phyloP scores from a whole-genome alignment of 148 eudicot genomes.

The Vaccinium darrowii region DNA sequence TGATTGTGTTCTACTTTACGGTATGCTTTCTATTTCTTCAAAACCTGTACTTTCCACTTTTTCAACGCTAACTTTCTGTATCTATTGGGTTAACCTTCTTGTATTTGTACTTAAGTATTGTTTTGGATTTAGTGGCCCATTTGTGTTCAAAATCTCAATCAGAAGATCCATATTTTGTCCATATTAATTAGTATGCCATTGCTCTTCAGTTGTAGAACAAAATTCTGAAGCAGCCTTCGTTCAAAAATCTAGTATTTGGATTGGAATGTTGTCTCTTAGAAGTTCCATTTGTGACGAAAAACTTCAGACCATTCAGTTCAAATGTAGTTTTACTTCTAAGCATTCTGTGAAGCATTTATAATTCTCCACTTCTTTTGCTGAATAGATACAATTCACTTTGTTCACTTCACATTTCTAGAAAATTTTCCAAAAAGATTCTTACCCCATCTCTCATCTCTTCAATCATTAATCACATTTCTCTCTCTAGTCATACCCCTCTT shows the following conservation, averaged over 20 bases:
- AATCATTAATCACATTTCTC: no score
- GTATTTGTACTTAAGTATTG: neutral
- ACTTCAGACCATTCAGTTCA: neutral
- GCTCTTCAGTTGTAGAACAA: neutral
- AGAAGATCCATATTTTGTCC: neutral
- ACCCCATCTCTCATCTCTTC: no score
- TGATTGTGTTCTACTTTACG: slow-evolving; percentile 68
- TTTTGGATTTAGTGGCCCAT: neutral
- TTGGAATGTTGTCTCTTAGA: neutral
- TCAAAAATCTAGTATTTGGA: neutral
- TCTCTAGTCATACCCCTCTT: no score
- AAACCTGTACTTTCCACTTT: neutral
- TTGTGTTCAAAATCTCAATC: neutral
- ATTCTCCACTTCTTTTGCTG: neutral
- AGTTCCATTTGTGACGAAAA: neutral
- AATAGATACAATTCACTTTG: neutral
- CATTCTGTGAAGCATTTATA: neutral
- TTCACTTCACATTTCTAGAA: no score
- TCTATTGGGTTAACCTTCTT: neutral
- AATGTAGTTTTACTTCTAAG: neutral
- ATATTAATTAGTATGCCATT: neutral
- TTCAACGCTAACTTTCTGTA: neutral
- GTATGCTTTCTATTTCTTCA: slow-evolving; percentile 40
- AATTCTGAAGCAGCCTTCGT: neutral
- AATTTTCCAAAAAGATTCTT: no score